Evolutionary conservation across 208 protist genomes (phyloP), one percentile per base, ranked within the genome.

Genomic region (Acanthamoeba triangularis): DNA sequence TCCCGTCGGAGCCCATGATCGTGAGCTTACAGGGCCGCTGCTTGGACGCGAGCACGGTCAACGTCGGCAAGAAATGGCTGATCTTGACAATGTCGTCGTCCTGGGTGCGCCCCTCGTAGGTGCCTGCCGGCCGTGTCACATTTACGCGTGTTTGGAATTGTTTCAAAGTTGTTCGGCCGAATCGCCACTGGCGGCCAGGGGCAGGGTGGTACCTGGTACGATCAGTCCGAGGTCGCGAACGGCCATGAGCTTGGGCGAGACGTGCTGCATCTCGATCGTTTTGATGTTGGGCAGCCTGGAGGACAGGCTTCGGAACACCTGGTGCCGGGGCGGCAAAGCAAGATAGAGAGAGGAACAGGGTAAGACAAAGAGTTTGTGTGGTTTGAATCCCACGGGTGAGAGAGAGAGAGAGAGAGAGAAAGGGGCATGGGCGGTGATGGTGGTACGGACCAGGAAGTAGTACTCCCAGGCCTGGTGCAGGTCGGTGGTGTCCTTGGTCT

Each of bases 31-130:
- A 97, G n/a, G 99, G 99, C 92, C 99, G 98, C 98, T 99, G 99
- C 98, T 99, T 99, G 1, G 99, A 99, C 44, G 98, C 97, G 97
- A 99, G 99, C 13, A 99, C 99, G 63, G 97, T 98, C 11, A 99
- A 98, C 33, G 96, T 96, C 20, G 98, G 96, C 91, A 97, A 97
- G 96, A 99, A 99, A 49, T 97, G 97, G 47, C 97, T 96, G 96
- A 99, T 99, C 49, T 97, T 98, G 78, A 99, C 98, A 35, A 99
- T 97, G 35, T 96, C 96, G 47, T 98, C 98, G 90, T 98, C 98
- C 96, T 98, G 97, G 25, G 82, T 23, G 82, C 98, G 96, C 10
- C 98, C 98, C 85, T 98, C 98, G 80, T 98, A 97, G 7, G 92
- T 95, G 28, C 93, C 93, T 95, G 93, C 11, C 28, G 23, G 13